A percentile compares a stretch with the other conserved stretches of the same genome.
phyloP scores from a whole-genome alignment of 208 protist genomes.

The Wallacemonas collosoma region DNA sequence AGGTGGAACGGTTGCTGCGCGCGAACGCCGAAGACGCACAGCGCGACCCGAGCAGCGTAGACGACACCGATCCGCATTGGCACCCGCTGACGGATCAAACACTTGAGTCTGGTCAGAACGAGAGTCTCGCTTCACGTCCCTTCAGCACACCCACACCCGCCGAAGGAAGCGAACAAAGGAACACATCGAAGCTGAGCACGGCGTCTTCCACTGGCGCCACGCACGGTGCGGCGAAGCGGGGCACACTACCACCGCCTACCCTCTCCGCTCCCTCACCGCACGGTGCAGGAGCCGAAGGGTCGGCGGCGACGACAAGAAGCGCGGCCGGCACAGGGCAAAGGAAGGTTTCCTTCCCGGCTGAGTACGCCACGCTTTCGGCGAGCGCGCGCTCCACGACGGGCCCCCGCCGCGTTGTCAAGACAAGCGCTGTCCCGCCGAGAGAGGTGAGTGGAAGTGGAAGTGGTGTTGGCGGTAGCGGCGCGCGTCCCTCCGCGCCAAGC shows the following conservation, averaged over 20 bases:
- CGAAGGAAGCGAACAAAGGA: neutral
- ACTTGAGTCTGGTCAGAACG: neutral
- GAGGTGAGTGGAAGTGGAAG: neutral
- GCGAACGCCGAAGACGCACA: neutral
- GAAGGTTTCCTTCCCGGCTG: neutral
- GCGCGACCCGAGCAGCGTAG: neutral
- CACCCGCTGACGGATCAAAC: neutral
- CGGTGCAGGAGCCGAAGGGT: too few relatives aligned
- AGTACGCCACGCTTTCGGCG: neutral
- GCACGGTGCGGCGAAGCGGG: neutral
- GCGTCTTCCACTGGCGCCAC: neutral
- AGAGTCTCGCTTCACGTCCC: neutral
- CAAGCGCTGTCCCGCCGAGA: too few relatives aligned
- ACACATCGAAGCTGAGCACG: too few relatives aligned
- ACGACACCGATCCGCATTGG: neutral
- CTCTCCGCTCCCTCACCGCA: neutral
- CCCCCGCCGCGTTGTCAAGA: too few relatives aligned
- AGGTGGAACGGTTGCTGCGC: slow-evolving; percentile 1
- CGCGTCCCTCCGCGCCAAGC: neutral
- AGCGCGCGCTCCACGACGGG: neutral
- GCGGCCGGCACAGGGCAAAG: neutral
- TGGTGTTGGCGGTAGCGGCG: neutral
- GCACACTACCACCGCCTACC: neutral
- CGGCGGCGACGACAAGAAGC: too few relatives aligned
- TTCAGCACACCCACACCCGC: neutral